Percentiles rank a stretch among this genome's conserved stretches.
phyloP scores from a whole-genome alignment of 768 basidiomycete genomes.

The Serendipita sp. region DNA sequence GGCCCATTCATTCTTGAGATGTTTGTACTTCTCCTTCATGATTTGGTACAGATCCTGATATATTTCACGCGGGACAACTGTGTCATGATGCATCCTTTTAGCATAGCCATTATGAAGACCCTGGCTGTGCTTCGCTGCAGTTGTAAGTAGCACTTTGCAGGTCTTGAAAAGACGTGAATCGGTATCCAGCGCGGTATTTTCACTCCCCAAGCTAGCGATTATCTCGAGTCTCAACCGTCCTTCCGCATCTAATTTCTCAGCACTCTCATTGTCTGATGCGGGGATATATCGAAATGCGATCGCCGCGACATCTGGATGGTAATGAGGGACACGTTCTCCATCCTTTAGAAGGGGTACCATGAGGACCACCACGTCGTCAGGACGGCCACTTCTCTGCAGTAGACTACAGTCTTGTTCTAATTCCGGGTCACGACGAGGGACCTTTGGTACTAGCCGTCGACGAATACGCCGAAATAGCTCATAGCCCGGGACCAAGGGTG shows the following conservation, averaged over 20 bases:
- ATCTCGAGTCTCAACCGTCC: background rate
- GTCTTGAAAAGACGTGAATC: slow-evolving; percentile 65
- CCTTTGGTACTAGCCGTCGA: slow-evolving; percentile 27
- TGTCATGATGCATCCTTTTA: slow-evolving; percentile 76
- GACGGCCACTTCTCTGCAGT: slow-evolving; percentile 31
- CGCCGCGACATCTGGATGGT: slow-evolving; percentile 69
- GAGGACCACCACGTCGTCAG: slow-evolving; percentile 16
- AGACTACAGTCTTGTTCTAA: slow-evolving; percentile 63
- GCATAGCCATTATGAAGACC: slow-evolving; percentile 66
- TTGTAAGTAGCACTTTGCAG: slow-evolving; percentile 61
- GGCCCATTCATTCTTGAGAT: slow-evolving; percentile 56
- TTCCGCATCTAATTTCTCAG: background rate
- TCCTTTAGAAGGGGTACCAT: slow-evolving; percentile 21
- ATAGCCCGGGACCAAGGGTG: slow-evolving; percentile 12
- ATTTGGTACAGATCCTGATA: slow-evolving; percentile 86
- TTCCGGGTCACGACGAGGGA: slow-evolving; percentile 48
- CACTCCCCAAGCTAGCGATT: slow-evolving; percentile 23
- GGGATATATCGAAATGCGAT: slow-evolving; percentile 59
- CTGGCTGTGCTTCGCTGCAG: slow-evolving; percentile 78
- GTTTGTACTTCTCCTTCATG: slow-evolving; percentile 73
- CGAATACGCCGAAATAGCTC: slow-evolving; percentile 17
- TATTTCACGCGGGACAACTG: slow-evolving; percentile 49
- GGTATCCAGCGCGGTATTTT: slow-evolving; percentile 28
- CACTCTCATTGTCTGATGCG: slow-evolving; percentile 12
- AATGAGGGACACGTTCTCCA: slow-evolving; percentile 54